These are phyloP conservation scores for Coelastrella sp. DNA, from an alignment of 139 green algal species.

Conservation along the genomic window DNA sequence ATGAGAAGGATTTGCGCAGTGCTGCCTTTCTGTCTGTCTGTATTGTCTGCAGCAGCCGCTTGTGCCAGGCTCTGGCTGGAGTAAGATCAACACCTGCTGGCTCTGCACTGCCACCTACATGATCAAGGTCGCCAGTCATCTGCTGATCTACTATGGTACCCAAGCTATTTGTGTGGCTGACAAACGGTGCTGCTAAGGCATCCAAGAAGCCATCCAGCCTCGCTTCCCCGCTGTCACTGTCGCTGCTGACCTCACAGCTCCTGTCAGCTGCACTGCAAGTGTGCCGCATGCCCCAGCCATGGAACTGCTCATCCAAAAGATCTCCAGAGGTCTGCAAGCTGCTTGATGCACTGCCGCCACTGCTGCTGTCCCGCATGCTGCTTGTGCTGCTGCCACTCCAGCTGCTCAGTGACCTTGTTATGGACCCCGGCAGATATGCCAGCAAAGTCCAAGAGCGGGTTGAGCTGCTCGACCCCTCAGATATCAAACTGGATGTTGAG, in stretches of 20 bases:
- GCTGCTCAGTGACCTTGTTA: slow-evolving; percentile 14
- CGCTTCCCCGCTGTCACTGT: slow-evolving; percentile 2
- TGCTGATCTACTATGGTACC: neutral
- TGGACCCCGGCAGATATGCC: slow-evolving; percentile 28
- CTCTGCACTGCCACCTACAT: neutral
- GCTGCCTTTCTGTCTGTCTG: neutral
- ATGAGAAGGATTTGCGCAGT: neutral
- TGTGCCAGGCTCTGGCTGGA: neutral
- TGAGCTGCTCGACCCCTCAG: slow-evolving; percentile 18
- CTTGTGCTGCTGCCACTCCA: slow-evolving; percentile 25
- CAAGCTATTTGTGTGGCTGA: neutral
- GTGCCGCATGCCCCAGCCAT: slow-evolving; percentile 29
- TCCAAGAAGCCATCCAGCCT: neutral
- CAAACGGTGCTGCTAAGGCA: neutral
- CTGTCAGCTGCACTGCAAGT: slow-evolving; percentile 1
- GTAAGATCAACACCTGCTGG: neutral
- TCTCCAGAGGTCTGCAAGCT: slow-evolving; percentile 2
- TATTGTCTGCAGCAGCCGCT: neutral
- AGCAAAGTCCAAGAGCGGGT: slow-evolving; percentile 33
- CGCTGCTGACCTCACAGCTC: neutral
- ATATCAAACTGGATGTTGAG: slow-evolving; percentile 15
- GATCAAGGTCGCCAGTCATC: neutral
- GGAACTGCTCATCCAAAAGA: neutral
- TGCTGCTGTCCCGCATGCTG: slow-evolving; percentile 6
- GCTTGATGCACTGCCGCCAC: neutral